Conservation (phyloP, 164 flowering plant genomes). For the Malania oleifera region DNA sequence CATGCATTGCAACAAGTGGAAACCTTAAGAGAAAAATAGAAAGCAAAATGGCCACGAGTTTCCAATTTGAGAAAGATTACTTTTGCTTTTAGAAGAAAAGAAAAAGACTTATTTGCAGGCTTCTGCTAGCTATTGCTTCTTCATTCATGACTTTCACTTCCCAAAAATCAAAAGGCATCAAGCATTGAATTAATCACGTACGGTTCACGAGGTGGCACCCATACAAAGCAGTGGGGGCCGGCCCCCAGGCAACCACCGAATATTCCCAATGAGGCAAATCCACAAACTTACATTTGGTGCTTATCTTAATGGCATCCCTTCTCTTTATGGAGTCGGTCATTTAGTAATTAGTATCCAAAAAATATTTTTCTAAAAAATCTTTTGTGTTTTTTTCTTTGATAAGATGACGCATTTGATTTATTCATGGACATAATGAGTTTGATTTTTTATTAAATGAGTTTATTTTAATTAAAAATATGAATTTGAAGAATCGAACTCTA, state of each 20-base stretch:
- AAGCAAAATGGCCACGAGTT: constrained; percentile 6
- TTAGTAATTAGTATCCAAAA: too few relatives aligned
- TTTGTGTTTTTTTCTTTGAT: too few relatives aligned
- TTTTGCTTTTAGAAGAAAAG: constrained; percentile 4
- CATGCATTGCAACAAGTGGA: neutral
- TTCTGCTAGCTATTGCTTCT: too few relatives aligned
- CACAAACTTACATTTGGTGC: too few relatives aligned
- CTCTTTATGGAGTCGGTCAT: too few relatives aligned
- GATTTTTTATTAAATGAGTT: neutral
- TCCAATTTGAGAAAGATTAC: constrained; percentile 12
- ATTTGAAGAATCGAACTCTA: too few relatives aligned
- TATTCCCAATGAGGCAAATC: constrained; percentile 1
- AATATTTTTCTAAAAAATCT: too few relatives aligned
- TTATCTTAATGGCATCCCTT: too few relatives aligned
- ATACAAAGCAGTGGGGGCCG: neutral
- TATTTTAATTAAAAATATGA: neutral
- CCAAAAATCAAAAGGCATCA: neutral
- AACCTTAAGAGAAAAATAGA: neutral
- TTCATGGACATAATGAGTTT: too few relatives aligned
- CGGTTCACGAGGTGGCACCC: neutral
- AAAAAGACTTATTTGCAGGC: too few relatives aligned
- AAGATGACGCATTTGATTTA: too few relatives aligned
- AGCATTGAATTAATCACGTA: too few relatives aligned
- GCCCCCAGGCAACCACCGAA: neutral
- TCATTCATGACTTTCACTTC: neutral